A percentile compares a stretch with the other conserved stretches of the same genome.
Conservation (phyloP, 768 basidiomycete genomes). For the Mycena venus region DNA sequence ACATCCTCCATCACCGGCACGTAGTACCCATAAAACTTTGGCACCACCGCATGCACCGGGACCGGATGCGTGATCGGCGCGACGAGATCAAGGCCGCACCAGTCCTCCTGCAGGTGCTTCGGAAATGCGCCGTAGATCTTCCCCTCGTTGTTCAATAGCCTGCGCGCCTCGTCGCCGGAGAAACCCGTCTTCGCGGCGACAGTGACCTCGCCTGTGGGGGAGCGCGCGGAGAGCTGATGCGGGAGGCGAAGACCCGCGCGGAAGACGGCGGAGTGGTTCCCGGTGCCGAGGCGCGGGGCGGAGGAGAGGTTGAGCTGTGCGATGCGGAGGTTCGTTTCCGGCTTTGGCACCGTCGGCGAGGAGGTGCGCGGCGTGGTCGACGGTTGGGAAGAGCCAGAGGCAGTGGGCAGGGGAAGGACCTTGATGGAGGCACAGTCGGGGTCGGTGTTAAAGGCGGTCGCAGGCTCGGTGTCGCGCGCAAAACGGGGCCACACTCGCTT, state of each 20-base stretch:
- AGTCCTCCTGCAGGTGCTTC: constrained; percentile 18
- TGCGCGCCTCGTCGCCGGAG: constrained; percentile 33
- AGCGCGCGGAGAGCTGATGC: constrained; percentile 37
- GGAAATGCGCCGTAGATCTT: constrained; percentile 40
- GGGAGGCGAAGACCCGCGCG: constrained; percentile 55
- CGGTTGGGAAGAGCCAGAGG: neutral
- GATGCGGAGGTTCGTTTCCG: constrained; percentile 31
- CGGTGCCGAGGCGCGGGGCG: constrained; percentile 43
- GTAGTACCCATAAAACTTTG: constrained; percentile 30
- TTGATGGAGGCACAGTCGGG: constrained; percentile 3
- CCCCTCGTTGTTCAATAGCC: constrained; percentile 42
- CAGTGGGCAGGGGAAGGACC: constrained; percentile 9
- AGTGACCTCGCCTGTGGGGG: constrained; percentile 41
- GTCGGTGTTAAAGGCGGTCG: constrained; percentile 17
- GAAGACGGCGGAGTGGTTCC: constrained; percentile 57
- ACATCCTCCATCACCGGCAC: constrained; percentile 27
- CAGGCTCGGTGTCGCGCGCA: constrained; percentile 18
- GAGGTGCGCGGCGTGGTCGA: neutral
- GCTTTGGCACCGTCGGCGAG: neutral
- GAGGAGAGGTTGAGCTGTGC: constrained; percentile 51
- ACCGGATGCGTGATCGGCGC: constrained; percentile 27
- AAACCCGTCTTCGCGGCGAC: constrained; percentile 48
- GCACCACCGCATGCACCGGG: constrained; percentile 23
- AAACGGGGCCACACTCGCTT: constrained; percentile 31
- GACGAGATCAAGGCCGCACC: constrained; percentile 25